These are phyloP conservation scores for Wickerhamomyces subpelliculosus DNA, from an alignment of 805 yeast species.

Conservation along the genomic window DNA sequence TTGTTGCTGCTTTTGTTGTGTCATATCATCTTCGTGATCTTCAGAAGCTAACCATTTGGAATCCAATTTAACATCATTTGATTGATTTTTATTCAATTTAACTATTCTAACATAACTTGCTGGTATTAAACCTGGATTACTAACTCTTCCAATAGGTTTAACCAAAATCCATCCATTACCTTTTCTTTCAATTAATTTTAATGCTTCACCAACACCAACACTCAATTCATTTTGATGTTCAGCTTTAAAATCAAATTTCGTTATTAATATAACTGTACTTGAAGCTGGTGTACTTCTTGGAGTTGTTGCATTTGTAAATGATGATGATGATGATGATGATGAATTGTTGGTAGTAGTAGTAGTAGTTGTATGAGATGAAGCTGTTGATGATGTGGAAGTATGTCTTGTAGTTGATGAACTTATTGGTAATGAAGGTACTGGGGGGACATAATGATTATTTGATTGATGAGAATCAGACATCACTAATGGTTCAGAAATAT, in stretches of 20 bases:
- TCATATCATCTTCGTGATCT: constrained; percentile 3
- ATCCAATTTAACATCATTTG: constrained; percentile 10
- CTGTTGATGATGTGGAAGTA: too few species aligned
- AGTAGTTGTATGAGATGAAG: background rate
- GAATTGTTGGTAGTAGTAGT: background rate
- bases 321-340: too few species aligned
- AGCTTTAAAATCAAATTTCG: constrained; percentile 38
- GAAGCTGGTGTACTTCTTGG: constrained; percentile 10
- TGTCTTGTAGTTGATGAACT: background rate
- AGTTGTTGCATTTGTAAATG: background rate
- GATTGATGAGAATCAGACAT: background rate
- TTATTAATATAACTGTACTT: constrained; percentile 30
- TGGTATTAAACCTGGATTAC: constrained; percentile 45
- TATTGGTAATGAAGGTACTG: background rate
- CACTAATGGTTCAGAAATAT: background rate
- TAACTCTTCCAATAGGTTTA: constrained; percentile 42
- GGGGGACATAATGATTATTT: too few species aligned
- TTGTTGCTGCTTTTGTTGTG: background rate
- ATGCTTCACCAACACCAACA: constrained; percentile 42
- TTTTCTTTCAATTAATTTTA: constrained; percentile 40
- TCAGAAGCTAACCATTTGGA: constrained; percentile 14
- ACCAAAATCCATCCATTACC: constrained; percentile 52
- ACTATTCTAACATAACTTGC: constrained; percentile 42
- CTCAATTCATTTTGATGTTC: constrained; percentile 38
- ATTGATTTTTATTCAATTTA: constrained; percentile 24